Conservation (phyloP, 2,329 filamentous ascomycete genomes). For the Aspergillus sp. region DNA sequence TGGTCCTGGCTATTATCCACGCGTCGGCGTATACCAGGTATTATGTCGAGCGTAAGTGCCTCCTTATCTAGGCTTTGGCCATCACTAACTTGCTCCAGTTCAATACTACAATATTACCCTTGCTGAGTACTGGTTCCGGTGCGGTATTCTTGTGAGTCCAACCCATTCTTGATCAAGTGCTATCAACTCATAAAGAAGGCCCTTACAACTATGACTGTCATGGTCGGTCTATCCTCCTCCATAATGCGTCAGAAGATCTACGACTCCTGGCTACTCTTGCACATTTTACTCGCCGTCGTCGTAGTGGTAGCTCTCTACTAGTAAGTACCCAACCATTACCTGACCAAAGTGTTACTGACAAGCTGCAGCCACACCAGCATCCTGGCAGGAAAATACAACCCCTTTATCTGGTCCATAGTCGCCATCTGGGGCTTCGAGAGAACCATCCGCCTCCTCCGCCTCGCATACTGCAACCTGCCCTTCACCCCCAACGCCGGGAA, state of each 20-base stretch:
- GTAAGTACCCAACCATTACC: slow-evolving; percentile 14
- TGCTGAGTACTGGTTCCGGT: slow-evolving; percentile 12
- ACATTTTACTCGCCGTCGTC: slow-evolving; percentile 38
- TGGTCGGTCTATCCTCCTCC: neutral
- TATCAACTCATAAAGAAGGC: neutral
- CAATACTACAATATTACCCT: no score
- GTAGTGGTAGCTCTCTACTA: slow-evolving; percentile 34
- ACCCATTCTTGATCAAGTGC: neutral
- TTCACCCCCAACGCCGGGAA: slow-evolving; percentile 6
- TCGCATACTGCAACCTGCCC: slow-evolving; percentile 43
- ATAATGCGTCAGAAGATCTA: slow-evolving; percentile 34
- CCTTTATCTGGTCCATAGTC: slow-evolving; percentile 50
- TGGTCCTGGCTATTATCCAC: slow-evolving; percentile 24
- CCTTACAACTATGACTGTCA: neutral
- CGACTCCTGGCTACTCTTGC: slow-evolving; percentile 41
- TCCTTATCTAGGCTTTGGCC: no score
- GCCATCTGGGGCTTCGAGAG: slow-evolving; percentile 51
- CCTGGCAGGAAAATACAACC: slow-evolving; percentile 46
- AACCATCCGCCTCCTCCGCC: slow-evolving; percentile 20
- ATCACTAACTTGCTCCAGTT: no score
- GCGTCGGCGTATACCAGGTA: neutral
- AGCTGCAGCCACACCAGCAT: slow-evolving; percentile 44
- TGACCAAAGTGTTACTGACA: no score
- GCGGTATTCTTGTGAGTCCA: slow-evolving; percentile 21
- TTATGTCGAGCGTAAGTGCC: neutral